Base-by-base conservation (phyloP, 371 early-diverging fungal genomes). In the Rhizomucor miehei region DNA sequence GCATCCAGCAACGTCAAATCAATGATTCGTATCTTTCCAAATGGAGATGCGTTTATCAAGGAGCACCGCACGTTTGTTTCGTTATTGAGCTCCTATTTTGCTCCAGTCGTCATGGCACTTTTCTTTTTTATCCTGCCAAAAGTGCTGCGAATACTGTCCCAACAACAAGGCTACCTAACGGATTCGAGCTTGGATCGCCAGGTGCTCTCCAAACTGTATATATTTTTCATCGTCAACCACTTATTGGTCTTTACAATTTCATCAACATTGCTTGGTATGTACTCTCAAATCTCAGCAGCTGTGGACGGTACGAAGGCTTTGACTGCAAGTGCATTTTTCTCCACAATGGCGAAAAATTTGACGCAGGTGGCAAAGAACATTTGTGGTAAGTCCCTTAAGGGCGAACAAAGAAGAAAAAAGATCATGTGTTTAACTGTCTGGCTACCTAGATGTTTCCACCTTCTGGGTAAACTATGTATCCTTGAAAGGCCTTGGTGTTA, bases 81-180 rank as follows among this genome's bases (percentile, higher is more conserved):
- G 2, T 62, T 93, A 21, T 58, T 89, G 53, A 83, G 84, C 48
- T 79, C 88, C 8, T 76, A 86, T 53, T 65, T 89, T 19, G 81
- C 87, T 3, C 91, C 92, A n/a, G 62, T 89, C 45, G 60, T 88
- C 43, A 76, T 89, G 73, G 85, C 86, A 5, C 56, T 90, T 36
- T 81, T 88, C 51, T 82, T 89, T 62, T 75, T 84, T 29, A 52
- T 87, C 8, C 67, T 92, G 44, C 92, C 90, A 35, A 71, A 78
- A 39, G 57, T 86, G 8, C 82, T 93, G 49, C 77, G 87, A 0
- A 66, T 81, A 37, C 52, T 91, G 38, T 82, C 91, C 10, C 68
- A 83, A 34, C 81, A 87, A 53, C 92, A 92, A 68, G 94, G 94
- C n/a, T 87, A 87, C 36, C 55, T 78, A 36, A 89, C 91, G 17